Evolutionary conservation across 257 asterid species (phyloP).

Genomic region (Cinchona pubescens): DNA sequence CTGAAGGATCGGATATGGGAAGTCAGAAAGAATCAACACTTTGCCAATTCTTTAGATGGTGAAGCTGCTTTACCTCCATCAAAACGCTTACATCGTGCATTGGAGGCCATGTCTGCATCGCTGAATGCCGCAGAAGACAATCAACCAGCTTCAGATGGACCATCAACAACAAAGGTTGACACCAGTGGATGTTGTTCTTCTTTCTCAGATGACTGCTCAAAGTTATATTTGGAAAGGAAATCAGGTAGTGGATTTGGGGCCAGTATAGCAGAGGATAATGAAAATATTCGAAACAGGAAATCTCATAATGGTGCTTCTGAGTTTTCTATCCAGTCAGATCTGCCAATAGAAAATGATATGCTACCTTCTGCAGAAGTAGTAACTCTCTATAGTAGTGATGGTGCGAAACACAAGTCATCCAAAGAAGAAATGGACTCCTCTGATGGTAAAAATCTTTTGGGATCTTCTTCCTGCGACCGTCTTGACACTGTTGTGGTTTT

Average conservation of each 20-base stretch:
- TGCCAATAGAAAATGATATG: conserved; percentile 22
- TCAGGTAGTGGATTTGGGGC: conserved; percentile 31
- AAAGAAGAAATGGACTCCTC: conserved; percentile 29
- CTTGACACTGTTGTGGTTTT: conserved; percentile 30
- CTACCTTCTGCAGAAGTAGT: conserved; percentile 28
- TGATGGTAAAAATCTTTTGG: conserved; percentile 24
- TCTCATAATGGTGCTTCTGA: conserved; percentile 40
- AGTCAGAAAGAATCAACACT: conserved; percentile 37
- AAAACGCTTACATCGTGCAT: conserved; percentile 88
- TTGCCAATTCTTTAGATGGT: conserved; percentile 51
- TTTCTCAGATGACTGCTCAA: conserved; percentile 30
- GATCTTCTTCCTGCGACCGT: conserved; percentile 23
- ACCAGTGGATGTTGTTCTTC: conserved; percentile 19
- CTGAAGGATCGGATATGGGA: conserved; percentile 50
- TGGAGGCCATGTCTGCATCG: conserved; percentile 99
- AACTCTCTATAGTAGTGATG: conserved; percentile 29
- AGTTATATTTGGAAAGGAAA: conserved; percentile 31
- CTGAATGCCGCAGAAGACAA: conserved; percentile 74
- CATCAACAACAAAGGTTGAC: conserved; percentile 24
- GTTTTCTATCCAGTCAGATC: conserved; percentile 25
- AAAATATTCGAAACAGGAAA: conserved; percentile 24
- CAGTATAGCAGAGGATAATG: conserved; percentile 26
- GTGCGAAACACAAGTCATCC: conserved; percentile 28
- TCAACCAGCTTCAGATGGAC: conserved; percentile 39
- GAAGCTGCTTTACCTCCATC: conserved; percentile 98